Base-by-base conservation (phyloP, 768 basidiomycete species). In the Termitomyces sp. region DNA sequence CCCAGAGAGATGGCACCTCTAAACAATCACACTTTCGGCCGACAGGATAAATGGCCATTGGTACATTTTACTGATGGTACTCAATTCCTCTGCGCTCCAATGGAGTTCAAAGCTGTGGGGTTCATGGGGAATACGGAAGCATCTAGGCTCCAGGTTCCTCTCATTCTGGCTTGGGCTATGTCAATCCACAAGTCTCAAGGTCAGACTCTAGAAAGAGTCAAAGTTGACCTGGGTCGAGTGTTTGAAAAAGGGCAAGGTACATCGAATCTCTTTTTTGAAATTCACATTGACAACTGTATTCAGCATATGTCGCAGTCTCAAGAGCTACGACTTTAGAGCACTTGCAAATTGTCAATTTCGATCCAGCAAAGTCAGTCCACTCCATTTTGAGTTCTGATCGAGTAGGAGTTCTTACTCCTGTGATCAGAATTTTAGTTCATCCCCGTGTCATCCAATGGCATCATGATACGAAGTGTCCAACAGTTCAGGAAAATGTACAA, bases 161-260 rank as follows among this genome's bases (percentile, higher is more conserved):
- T 76, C 17, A 73, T 73, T 32, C 63, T 93, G 17, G 85, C 92
- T 0, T 94, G 91, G 91, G 91, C 91, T 0, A 72, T 93, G 68
- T 85, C 85, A 14, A 85, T 94, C 41, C 93, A 95, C 71, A 94
- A 94, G 65, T 87, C 86, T 2, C 93, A 96, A 68, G 93, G 93
- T 0, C 91, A 94, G 70, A 94, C 91, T 0, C 72, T 96, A 43
- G 77, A 84, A 44, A 76, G 88, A 47, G 89, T 94, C 57, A 89
- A 87, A 60, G 85, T 94, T 16, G 84, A 94, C 64, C 77, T 95
- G 51, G 70, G 75, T 53, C 75, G 79, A 37, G 81, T 81, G 0
- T 96, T 95, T 69, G 93, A 87, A 64, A 85, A 80, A 54, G 88
- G 88, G 0, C 85, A 91, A 82, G 88, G 86, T 83, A 56, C 35